Evolutionary conservation across 371 early-diverging fungal species (phyloP).

Genomic region (Homolaphlyctis polyrhiza): DNA sequence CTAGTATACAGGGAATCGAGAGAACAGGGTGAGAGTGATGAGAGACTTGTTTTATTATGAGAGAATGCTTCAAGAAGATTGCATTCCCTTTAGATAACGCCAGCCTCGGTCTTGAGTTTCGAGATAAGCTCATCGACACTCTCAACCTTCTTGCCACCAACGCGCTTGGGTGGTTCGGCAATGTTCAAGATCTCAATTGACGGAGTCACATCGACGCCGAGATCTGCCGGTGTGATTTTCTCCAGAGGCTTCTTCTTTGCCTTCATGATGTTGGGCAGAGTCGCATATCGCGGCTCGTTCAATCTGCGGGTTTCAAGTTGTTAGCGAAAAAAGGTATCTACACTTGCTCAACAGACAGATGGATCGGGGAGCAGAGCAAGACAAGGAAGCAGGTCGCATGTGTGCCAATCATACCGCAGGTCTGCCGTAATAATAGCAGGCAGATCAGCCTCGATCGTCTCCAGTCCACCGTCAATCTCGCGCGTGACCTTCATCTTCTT

Average conservation of each 20-base stretch:
- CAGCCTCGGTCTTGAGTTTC: slow-evolving; percentile 80
- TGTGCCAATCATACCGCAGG: slow-evolving; percentile 60
- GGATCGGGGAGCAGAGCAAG: not conserved
- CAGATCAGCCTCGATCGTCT: slow-evolving; percentile 76
- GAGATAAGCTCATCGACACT: slow-evolving; percentile 85
- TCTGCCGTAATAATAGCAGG: slow-evolving; percentile 97
- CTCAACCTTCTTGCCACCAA: slow-evolving; percentile 90
- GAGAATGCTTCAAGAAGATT: slow-evolving; percentile 1
- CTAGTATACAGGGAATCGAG: too few relatives aligned
- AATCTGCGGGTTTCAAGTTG: slow-evolving; percentile 65
- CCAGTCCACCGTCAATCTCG: slow-evolving; percentile 97
- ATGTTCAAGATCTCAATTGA: slow-evolving; percentile 82
- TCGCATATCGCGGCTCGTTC: slow-evolving; percentile 94
- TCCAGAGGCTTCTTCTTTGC: slow-evolving; percentile 97
- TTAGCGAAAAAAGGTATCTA: too few relatives aligned
- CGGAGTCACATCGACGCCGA: slow-evolving; percentile 81
- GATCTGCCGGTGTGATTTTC: slow-evolving; percentile 71
- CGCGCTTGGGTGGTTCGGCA: slow-evolving; percentile 89
- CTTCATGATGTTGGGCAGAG: slow-evolving; percentile 93
- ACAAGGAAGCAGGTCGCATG: not conserved
- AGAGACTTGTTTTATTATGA: not conserved
- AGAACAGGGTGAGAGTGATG: too few relatives aligned
- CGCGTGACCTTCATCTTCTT: slow-evolving; percentile 77
- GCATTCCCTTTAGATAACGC: slow-evolving; percentile 28
- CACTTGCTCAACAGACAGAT: not conserved